These are phyloP conservation scores for Colletotrichum tropicale DNA, from an alignment of 2,329 filamentous ascomycete genomes.

Conservation along the genomic window DNA sequence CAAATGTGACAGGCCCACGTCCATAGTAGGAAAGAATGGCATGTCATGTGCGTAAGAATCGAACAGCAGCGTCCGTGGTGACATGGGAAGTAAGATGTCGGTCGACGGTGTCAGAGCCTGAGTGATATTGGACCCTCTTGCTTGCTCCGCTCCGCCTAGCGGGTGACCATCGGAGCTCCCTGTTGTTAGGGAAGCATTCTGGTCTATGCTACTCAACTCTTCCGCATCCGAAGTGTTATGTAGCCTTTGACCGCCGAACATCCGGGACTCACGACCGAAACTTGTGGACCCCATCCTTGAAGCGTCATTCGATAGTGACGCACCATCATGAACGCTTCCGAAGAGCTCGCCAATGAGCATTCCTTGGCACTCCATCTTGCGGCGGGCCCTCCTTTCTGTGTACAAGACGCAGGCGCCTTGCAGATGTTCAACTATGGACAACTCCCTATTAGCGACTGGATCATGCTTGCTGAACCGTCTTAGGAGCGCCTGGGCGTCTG, in stretches of 20 bases:
- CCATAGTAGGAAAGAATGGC: slow-evolving; percentile 27
- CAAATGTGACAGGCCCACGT: slow-evolving; percentile 15
- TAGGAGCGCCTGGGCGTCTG: slow-evolving; percentile 25
- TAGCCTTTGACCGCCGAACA: not conserved
- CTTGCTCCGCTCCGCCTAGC: not conserved
- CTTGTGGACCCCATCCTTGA: not conserved
- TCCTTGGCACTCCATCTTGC: slow-evolving; percentile 26
- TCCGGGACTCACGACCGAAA: not conserved
- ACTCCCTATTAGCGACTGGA: slow-evolving; percentile 24
- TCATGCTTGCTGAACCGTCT: slow-evolving; percentile 26
- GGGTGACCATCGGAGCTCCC: not conserved
- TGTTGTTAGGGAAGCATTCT: not conserved
- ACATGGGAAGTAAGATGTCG: slow-evolving; percentile 23
- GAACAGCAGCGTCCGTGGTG: slow-evolving; percentile 24
- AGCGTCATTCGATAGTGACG: not conserved
- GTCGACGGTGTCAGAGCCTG: slow-evolving; percentile 11
- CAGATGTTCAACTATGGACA: slow-evolving; percentile 25
- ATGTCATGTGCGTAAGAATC: slow-evolving; percentile 24
- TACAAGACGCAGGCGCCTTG: slow-evolving; percentile 27
- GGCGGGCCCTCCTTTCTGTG: slow-evolving; percentile 22
- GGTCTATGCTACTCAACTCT: not conserved
- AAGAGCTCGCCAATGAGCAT: slow-evolving; percentile 27
- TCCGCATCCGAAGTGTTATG: not conserved
- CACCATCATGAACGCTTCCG: slow-evolving; percentile 24
- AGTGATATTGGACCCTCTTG: not conserved